Evolutionary conservation across 2,329 filamentous ascomycete genomes (phyloP).

Genomic region (Cordyceps tenuipes): DNA sequence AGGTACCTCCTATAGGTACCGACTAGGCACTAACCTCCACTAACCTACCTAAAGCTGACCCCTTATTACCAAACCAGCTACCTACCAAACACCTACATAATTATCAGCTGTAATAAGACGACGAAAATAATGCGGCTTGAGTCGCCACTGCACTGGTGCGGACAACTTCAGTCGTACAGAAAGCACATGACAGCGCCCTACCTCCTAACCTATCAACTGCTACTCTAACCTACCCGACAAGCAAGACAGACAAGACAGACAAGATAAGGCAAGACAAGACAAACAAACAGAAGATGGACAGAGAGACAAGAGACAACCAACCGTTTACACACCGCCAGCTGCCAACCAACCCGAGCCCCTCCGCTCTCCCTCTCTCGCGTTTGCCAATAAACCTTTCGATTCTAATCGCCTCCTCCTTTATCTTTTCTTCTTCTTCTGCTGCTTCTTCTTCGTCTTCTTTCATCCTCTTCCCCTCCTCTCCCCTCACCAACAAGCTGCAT

Average conservation of each 20-base stretch:
- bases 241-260: too few species aligned
- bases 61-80: too few species aligned
- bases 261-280: too few species aligned
- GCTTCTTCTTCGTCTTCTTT: neutral
- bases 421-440: neutral
- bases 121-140: constrained; percentile 12
- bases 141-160: neutral
- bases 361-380: neutral
- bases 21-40: too few species aligned
- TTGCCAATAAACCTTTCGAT: neutral
- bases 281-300: neutral
- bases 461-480: neutral
- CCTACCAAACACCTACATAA: too few species aligned
- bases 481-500: too few species aligned
- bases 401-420: neutral
- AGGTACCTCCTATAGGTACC: too few species aligned
- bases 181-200: neutral
- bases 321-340: neutral
- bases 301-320: too few species aligned
- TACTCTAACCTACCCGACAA: neutral
- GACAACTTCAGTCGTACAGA: neutral
- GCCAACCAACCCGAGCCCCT: neutral
- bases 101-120: neutral
- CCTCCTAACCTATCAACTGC: neutral
- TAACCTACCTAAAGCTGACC: too few species aligned